phyloP scores from a whole-genome alignment of 2,329 filamentous ascomycete genomes.

The Hymenoscyphus albidus region DNA sequence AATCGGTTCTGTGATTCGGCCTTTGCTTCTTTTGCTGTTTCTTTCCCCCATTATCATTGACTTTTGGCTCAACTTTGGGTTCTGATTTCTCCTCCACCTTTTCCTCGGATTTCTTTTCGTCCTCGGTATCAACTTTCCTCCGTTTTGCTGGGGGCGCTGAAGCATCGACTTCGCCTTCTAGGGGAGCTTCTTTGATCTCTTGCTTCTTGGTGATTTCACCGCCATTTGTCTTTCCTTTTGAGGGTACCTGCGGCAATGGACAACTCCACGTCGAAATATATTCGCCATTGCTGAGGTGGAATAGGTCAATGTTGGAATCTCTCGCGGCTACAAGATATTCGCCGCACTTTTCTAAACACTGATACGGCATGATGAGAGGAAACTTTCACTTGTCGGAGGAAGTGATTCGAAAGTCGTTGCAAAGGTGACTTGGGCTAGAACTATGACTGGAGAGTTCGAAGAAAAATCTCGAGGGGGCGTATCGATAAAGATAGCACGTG shows the following conservation, averaged over 20 bases:
- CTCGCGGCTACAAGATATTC: constrained; percentile 68
- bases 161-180: constrained; percentile 15
- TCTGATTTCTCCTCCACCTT: constrained; percentile 12
- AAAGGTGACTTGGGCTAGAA: background rate
- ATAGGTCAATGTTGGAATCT: constrained; percentile 67
- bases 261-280: constrained; percentile 47
- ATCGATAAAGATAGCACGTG: background rate
- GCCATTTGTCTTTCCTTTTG: constrained; percentile 3
- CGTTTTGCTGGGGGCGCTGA: constrained; percentile 32
- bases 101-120: constrained; percentile 12
- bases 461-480: background rate
- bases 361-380: constrained; percentile 51
- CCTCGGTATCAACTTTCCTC: constrained; percentile 27
- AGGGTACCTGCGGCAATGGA: constrained; percentile 15
- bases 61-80: background rate
- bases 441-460: background rate
- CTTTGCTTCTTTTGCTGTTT: constrained; percentile 23
- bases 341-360: constrained; percentile 53
- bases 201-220: constrained; percentile 5
- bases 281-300: constrained; percentile 54
- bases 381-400: background rate
- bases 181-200: constrained; percentile 11
- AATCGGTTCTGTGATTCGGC: constrained; percentile 20
- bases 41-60: constrained; percentile 6
- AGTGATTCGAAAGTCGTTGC: background rate